phyloP scores from a whole-genome alignment of 306 rosid genomes.

The Potentilla sterilis region DNA sequence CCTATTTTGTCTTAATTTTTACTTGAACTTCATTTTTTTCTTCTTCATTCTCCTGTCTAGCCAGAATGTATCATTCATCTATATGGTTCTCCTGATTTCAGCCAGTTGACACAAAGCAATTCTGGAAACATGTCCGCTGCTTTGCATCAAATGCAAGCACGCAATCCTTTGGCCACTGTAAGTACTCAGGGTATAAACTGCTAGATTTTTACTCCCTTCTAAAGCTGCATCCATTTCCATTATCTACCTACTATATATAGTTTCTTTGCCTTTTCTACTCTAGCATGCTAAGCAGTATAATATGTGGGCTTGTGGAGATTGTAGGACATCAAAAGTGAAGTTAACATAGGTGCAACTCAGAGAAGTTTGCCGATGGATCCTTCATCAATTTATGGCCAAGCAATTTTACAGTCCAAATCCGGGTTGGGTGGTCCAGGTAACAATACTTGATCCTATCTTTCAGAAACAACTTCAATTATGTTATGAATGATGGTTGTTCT shows the following conservation, averaged over 20 bases:
- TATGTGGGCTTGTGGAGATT: constrained; percentile 30
- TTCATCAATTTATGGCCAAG: constrained; percentile 79
- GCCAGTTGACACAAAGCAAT: constrained; percentile 88
- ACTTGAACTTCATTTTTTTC: not conserved
- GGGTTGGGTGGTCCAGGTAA: constrained; percentile 78
- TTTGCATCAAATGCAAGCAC: constrained; percentile 81
- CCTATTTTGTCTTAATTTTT: constrained; percentile 12
- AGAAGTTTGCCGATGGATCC: constrained; percentile 85
- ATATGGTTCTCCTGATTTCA: constrained; percentile 39
- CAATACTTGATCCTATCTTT: constrained; percentile 11
- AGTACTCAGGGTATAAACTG: constrained; percentile 21
- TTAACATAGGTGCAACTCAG: constrained; percentile 61
- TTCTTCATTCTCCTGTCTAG: constrained; percentile 6
- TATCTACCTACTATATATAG: constrained; percentile 3
- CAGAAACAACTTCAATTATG: not conserved
- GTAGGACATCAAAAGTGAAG: constrained; percentile 73
- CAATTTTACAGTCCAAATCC: constrained; percentile 81
- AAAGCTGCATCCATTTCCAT: constrained; percentile 1
- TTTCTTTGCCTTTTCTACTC: constrained; percentile 21
- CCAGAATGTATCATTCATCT: constrained; percentile 13
- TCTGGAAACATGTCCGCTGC: constrained; percentile 73
- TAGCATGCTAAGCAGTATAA: constrained; percentile 33
- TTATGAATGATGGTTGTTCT: constrained; percentile 2
- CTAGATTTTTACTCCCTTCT: not conserved
- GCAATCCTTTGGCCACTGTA: constrained; percentile 68